These are phyloP conservation scores for Candida coleopterorum DNA, from an alignment of 805 yeast genomes.

Conservation along the genomic window DNA sequence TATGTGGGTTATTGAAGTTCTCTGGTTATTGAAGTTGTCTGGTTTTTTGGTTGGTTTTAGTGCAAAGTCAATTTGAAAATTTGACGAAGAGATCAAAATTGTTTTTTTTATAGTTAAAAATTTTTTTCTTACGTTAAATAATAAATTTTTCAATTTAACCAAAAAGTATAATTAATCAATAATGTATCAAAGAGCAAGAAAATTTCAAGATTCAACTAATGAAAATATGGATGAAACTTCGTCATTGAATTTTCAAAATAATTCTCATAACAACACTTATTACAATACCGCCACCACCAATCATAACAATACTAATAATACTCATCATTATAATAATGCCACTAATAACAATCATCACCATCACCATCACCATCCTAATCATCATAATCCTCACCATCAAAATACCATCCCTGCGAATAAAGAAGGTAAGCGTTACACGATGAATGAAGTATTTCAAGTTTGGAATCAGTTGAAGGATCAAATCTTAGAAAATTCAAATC, in stretches of 20 bases:
- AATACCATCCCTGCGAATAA: slow-evolving; percentile 31
- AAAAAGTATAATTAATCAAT: not conserved
- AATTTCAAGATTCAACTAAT: slow-evolving; percentile 5
- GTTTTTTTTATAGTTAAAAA: not conserved
- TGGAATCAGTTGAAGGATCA: slow-evolving; percentile 37
- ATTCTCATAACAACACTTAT: not conserved
- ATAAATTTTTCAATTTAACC: not conserved
- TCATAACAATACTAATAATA: not conserved
- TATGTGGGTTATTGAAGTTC: no score
- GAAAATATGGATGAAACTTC: slow-evolving; percentile 5
- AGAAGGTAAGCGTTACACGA: slow-evolving; percentile 41
- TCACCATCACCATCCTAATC: slow-evolving; percentile 1
- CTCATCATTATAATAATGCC: slow-evolving; percentile 1
- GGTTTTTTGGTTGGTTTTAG: no score
- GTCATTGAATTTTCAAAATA: not conserved
- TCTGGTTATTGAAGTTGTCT: no score
- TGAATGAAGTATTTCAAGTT: slow-evolving; percentile 50
- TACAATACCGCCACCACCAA: not conserved
- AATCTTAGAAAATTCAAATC: slow-evolving; percentile 14
- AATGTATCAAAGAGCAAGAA: slow-evolving; percentile 9
- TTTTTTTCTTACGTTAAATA: not conserved
- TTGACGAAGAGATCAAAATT: slow-evolving; percentile 4
- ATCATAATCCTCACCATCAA: slow-evolving; percentile 1
- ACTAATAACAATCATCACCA: not conserved
- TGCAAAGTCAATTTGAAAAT: not conserved